Base-by-base conservation (phyloP, 2,329 filamentous ascomycete species). In the Penicillium sp. region DNA sequence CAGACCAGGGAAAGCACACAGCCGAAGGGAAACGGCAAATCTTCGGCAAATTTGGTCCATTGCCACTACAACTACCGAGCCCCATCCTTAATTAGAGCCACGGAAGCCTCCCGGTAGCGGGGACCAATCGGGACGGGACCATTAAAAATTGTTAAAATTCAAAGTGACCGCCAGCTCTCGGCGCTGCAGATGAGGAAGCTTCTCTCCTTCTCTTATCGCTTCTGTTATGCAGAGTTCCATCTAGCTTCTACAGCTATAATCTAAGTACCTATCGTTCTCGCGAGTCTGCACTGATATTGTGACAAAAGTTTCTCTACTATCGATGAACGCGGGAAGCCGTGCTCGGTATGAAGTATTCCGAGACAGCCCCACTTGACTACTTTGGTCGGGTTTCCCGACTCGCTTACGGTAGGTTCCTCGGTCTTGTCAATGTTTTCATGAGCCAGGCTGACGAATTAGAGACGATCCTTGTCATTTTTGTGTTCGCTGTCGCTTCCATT, bases 191-290 rank as follows among this genome's bases (percentile, higher is more conserved):
- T 6, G 33, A 16, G 33, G 16, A 14, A 35, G 14, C 16, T n/a
- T n/a, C 16, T 37, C 16, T 37, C 16, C 8, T 3, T 9, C 33
- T 37, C 33, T 33, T 9, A 0, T n/a, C 6, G 1, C 14, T n/a
- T 37, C 5, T n/a, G 6, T 4, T n/a, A 37, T 37, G 33, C 33
- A 37, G 6, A 16, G 16, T n/a, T 37, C 33, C 5, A 37, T 37
- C 27, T n/a, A 1, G 14, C 14, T 37, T n/a, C 2, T 16, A 37
- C 1, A 8, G 33, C 14, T 3, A n/a, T 2, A 0, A 8, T 8
- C 3, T 2, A 8, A 8, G 1, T 16, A 37, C 0, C 1, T 3
- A 9, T n/a, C 9, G 5, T 3, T 37, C 3, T n/a, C 16, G 6
- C 16, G 33, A 37, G 33, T 6, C 33, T 8, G 16, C 16, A 37